Conservation (phyloP, 148 eudicot genomes). For the Nyssa sinensis region DNA sequence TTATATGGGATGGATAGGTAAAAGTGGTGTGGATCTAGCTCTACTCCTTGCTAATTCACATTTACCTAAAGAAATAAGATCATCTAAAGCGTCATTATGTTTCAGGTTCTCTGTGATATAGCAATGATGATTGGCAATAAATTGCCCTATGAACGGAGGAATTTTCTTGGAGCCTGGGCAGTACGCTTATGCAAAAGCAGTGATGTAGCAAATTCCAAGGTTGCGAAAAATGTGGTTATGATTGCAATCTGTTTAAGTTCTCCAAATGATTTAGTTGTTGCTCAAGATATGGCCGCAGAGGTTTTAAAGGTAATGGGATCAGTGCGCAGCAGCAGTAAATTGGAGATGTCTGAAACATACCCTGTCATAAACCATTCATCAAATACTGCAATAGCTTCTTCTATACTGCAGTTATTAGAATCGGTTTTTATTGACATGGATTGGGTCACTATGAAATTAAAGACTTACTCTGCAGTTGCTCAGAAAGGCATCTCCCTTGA, state of each 20-base stretch:
- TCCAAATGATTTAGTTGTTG: slow-evolving; percentile 48
- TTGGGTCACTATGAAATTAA: slow-evolving; percentile 41
- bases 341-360: slow-evolving; percentile 36
- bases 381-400: slow-evolving; percentile 29
- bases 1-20: neutral
- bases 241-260: slow-evolving; percentile 28
- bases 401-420: slow-evolving; percentile 42
- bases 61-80: neutral
- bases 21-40: too few relatives aligned
- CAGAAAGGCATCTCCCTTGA: slow-evolving; percentile 22
- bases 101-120: slow-evolving; percentile 52
- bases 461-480: slow-evolving; percentile 21
- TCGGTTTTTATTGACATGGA: slow-evolving; percentile 43
- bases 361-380: slow-evolving; percentile 41
- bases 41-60: neutral
- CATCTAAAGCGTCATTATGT: neutral
- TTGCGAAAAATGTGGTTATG: slow-evolving; percentile 40
- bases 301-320: slow-evolving; percentile 35
- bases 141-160: slow-evolving; percentile 34
- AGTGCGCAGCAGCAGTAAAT: slow-evolving; percentile 27
- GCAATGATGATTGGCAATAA: slow-evolving; percentile 39
- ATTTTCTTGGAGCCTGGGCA: slow-evolving; percentile 41
- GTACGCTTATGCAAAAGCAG: slow-evolving; percentile 37
- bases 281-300: slow-evolving; percentile 44
- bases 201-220: slow-evolving; percentile 31